Base-by-base conservation (phyloP, 768 basidiomycete genomes). In the Phanerochaete sordida region DNA sequence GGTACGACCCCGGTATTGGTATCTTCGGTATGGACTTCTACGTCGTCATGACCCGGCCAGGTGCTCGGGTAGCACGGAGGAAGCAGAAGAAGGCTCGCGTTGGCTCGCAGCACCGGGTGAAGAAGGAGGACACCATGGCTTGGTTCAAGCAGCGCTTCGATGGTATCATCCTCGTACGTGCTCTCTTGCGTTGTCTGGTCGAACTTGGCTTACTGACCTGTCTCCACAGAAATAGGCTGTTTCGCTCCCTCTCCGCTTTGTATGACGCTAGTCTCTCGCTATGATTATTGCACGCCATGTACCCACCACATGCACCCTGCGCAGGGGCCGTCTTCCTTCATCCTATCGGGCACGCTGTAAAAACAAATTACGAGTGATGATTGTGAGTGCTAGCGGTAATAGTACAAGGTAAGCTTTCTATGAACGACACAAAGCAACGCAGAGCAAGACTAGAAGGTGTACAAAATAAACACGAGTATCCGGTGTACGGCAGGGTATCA, bases 61-160 rank as follows among this genome's bases (percentile, higher is more conserved):
- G 96, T 67, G 85, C 81, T 69, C 91, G 95, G 62, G 92, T 99
- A 46, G 87, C 95, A 67, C 85, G 85, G 80, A 82, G 95, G 79
- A 97, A 90, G 81, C 85, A 90, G 76, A 88, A 87, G 79, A 91
- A 84, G 80, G 84, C 92, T 44, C 83, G 89, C 59, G 77, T 99
- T 72, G 96, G 97, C 53, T 90, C 87, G 79, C 73, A 78, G 59
- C 96, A 99, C 81, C 86, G 87, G 62, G 90, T 98, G 68, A 91
- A 85, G 84, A 95, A 91, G 83, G 95, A 98, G 72, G 94, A 98
- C 71, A 93, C 93, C 64, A 88, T 93, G 89, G 79, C 88, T 65
- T 98, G 96, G 96, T 98, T 95, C 93, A 98, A 98, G 86, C 92
- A 95, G 79, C 84, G 95, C 70, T 98, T 96, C 83, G 95, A 98